Base-by-base conservation (phyloP, 2,329 filamentous ascomycete genomes). In the Fusarium mangiferae region DNA sequence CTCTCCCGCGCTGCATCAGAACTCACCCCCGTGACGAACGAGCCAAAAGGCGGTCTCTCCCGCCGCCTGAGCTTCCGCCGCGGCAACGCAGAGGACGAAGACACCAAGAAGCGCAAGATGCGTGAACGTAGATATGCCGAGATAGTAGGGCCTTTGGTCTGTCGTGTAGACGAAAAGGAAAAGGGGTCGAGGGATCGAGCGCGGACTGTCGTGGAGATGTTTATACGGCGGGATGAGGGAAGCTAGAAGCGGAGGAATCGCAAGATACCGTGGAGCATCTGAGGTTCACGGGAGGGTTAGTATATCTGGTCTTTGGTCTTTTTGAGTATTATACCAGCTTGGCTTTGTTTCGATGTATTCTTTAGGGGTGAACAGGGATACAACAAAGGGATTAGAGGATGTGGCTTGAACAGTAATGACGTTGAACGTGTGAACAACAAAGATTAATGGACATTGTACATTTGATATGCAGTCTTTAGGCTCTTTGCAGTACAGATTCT, bases 121-220 rank as follows among this genome's bases (percentile, higher is more conserved):
- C 87, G 91, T 59, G 90, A 92, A 81, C 87, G 83, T 65, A 87
- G 86, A 42, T 89, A 92, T 44, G 91, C 92, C 0, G 88, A 90
- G 56, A 82, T 94, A 0, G 92, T 96, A 73, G 89, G 90, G 3
- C 84, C 84, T 3, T 85, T 90, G 0, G 85, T 94, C 18, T 92
- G 95, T 67, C 87, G 91, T 13, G 77, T 75, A 42, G 84, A 82
- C 65, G 84, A 84, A 6, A 86, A 89, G 81, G 92, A 93, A 73
- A 91, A 86, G 68, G 82, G 84, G 0, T 81, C 86, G 20, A 90
- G 91, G 72, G 93, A 93, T 65, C 89, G 89, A 79, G 92, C 91
- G 84, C 86, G 87, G 63, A 87, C 87, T 15, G 82, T 95, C 18
- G 80, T 97, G 36, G 93, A 95, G 79, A 83, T 94, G 35, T 97